These are phyloP conservation scores for Alternaria sp. DNA, from an alignment of 2,329 filamentous ascomycete species.

Conservation along the genomic window DNA sequence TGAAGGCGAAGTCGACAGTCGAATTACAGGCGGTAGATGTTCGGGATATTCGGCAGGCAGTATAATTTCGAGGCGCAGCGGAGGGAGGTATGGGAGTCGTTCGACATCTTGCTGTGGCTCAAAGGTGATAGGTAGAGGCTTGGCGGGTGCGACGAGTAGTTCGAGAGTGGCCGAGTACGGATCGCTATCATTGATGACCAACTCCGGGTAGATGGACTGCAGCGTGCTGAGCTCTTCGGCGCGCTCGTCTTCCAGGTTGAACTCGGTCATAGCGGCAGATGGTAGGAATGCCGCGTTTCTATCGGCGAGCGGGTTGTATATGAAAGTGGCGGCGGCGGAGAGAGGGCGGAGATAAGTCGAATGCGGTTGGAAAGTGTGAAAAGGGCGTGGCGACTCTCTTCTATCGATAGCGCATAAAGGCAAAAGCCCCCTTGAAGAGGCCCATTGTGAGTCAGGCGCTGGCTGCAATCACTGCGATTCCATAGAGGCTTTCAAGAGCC, in stretches of 20 bases:
- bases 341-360: slow-evolving; percentile 17
- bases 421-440: slow-evolving; percentile 14
- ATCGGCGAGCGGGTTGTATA: neutral
- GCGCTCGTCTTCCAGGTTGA: slow-evolving; percentile 60
- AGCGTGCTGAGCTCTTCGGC: slow-evolving; percentile 65
- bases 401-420: slow-evolving; percentile 17
- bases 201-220: slow-evolving; percentile 68
- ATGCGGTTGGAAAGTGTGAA: slow-evolving; percentile 1
- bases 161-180: slow-evolving; percentile 59
- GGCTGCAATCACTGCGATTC: neutral
- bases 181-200: slow-evolving; percentile 55
- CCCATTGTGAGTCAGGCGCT: slow-evolving; percentile 24
- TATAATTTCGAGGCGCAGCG: slow-evolving; percentile 59
- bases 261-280: slow-evolving; percentile 33
- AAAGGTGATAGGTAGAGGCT: slow-evolving; percentile 52
- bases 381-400: slow-evolving; percentile 23
- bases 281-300: neutral
- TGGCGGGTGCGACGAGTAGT: slow-evolving; percentile 61
- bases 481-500: neutral
- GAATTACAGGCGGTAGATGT: slow-evolving; percentile 57
- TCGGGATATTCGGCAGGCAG: slow-evolving; percentile 65
- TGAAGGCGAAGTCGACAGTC: slow-evolving; percentile 55
- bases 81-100: slow-evolving; percentile 61
- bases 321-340: slow-evolving; percentile 9
- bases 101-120: slow-evolving; percentile 49